Conservation (phyloP, 1,284 basidiomycete genomes). For the Boletellus deceptivus region DNA sequence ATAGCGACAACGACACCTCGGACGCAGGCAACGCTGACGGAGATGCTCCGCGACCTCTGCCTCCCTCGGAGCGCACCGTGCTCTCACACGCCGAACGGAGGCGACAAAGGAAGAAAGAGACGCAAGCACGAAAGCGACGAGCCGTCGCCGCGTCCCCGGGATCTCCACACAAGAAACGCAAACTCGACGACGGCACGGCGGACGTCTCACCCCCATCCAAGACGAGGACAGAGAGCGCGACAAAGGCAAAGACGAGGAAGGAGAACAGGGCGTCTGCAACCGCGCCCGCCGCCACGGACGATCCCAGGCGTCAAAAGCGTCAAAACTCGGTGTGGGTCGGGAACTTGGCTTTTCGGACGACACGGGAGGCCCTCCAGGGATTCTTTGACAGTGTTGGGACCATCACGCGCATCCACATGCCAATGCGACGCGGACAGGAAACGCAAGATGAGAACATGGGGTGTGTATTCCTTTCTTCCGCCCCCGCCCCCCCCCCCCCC, state of each 20-base stretch:
- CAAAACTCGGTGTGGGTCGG: slow-evolving; percentile 94
- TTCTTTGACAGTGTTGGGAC: slow-evolving; percentile 77
- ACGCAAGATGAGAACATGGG: slow-evolving; percentile 64
- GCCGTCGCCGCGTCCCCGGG: slow-evolving; percentile 2
- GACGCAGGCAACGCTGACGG: slow-evolving; percentile 12
- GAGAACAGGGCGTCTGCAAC: no score
- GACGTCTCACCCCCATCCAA: not conserved
- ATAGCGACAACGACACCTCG: not conserved
- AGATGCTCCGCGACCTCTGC: slow-evolving; percentile 6
- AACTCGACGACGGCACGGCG: slow-evolving; percentile 41
- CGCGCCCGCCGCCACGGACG: not conserved
- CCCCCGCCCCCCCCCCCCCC: no score
- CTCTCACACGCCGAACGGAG: slow-evolving; percentile 74
- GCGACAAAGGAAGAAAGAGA: slow-evolving; percentile 56
- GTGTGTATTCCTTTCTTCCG: slow-evolving; percentile 33
- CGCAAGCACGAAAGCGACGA: slow-evolving; percentile 29
- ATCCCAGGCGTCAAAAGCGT: slow-evolving; percentile 39
- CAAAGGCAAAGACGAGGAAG: no score
- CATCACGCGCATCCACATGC: slow-evolving; percentile 74
- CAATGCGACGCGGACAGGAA: slow-evolving; percentile 52
- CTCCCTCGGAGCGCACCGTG: slow-evolving; percentile 32
- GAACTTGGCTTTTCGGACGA: slow-evolving; percentile 92
- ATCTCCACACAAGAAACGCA: slow-evolving; percentile 44
- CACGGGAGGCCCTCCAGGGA: slow-evolving; percentile 60
- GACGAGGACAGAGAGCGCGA: not conserved